Evolutionary conservation across 805 yeast species (phyloP).

Genomic region (Wickerhamomyces sydowiorum): DNA sequence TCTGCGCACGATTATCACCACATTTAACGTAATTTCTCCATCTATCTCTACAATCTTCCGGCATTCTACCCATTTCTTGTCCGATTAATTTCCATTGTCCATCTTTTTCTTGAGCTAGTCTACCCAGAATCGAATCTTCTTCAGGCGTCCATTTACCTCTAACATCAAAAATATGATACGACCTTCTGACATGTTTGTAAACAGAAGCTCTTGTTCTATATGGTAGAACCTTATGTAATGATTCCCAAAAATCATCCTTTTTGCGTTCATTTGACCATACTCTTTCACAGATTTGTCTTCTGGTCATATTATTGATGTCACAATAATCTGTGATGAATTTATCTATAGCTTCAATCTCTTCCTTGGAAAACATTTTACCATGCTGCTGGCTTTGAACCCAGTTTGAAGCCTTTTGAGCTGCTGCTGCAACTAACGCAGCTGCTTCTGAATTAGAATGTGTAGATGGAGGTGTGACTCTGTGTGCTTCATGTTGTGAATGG

Average conservation of each 20-base stretch:
- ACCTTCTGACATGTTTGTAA: constrained; percentile 87
- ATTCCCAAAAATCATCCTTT: constrained; percentile 89
- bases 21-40: constrained; percentile 96
- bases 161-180: constrained; percentile 80
- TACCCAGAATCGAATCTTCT: constrained; percentile 66
- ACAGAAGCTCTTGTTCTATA: constrained; percentile 83
- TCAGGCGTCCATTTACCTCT: constrained; percentile 88
- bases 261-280: constrained; percentile 84
- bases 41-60: constrained; percentile 95
- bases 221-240: constrained; percentile 72
- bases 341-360: constrained; percentile 69
- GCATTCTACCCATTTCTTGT: constrained; percentile 79
- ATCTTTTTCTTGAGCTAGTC: constrained; percentile 57
- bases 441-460: constrained; percentile 20
- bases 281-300: constrained; percentile 70
- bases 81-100: constrained; percentile 92
- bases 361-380: constrained; percentile 43
- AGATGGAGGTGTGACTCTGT: constrained; percentile 3
- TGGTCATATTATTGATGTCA: constrained; percentile 50
- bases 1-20: constrained; percentile 67
- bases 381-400: constrained; percentile 19
- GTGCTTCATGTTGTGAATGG: not conserved
- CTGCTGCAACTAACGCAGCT: constrained; percentile 35
- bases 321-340: constrained; percentile 68
- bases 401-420: constrained; percentile 37